These are phyloP conservation scores for Papiliotrema fonsecae DNA, from an alignment of 1,284 basidiomycete genomes.

Conservation along the genomic window DNA sequence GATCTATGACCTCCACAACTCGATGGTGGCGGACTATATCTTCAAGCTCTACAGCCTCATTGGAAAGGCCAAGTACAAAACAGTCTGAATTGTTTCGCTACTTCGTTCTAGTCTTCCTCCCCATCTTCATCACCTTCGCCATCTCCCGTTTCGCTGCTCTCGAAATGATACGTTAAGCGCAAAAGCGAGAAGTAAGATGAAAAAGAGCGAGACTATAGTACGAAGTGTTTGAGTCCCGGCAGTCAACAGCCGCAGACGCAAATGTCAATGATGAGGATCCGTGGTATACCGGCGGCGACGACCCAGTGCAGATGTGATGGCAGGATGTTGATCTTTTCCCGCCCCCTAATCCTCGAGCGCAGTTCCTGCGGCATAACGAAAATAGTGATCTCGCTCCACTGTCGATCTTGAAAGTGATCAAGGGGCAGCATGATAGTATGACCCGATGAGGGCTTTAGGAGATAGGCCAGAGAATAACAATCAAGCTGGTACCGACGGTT, in stretches of 20 bases:
- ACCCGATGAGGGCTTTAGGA: neutral
- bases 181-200: neutral
- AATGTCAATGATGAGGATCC: constrained; percentile 9
- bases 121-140: constrained; percentile 16
- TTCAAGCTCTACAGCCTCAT: too few species aligned
- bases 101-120: constrained; percentile 22
- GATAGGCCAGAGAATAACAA: constrained; percentile 13
- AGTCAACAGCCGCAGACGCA: constrained; percentile 12
- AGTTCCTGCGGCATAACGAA: constrained; percentile 5
- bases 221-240: too few species aligned
- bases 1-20: constrained; percentile 7
- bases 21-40: too few species aligned
- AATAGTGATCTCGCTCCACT: constrained; percentile 17
- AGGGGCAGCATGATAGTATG: constrained; percentile 6
- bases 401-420: constrained; percentile 16
- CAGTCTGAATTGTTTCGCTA: constrained; percentile 15
- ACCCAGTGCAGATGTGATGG: constrained; percentile 2
- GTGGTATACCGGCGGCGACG: constrained; percentile 5
- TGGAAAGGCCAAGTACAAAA: too few species aligned
- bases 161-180: constrained; percentile 9
- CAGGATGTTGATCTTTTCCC: constrained; percentile 1
- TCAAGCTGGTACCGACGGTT: constrained; percentile 12
- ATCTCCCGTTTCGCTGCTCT: constrained; percentile 13
- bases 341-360: neutral
- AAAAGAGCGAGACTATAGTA: neutral